These are phyloP conservation scores for Esteya vermicola DNA, from an alignment of 2,329 filamentous ascomycete species.

Conservation along the genomic window DNA sequence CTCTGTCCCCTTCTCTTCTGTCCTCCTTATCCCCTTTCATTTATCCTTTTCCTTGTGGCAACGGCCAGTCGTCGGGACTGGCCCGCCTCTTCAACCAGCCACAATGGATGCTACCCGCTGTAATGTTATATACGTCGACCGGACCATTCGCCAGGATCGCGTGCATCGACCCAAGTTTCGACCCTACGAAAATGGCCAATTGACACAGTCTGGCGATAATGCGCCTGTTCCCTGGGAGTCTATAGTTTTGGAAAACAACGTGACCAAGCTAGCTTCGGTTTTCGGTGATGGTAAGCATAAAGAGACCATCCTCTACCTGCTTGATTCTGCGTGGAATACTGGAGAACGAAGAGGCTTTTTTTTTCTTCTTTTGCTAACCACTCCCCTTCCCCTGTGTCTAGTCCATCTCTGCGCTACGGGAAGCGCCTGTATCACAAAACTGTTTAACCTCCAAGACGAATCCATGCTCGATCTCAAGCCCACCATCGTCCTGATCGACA, in stretches of 20 bases:
- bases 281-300: slow-evolving; percentile 43
- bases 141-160: slow-evolving; percentile 32
- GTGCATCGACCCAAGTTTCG: slow-evolving; percentile 19
- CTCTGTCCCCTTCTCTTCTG: background rate
- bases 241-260: slow-evolving; percentile 27
- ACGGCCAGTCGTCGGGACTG: slow-evolving; percentile 46
- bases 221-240: slow-evolving; percentile 16
- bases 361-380: background rate
- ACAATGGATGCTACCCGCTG: slow-evolving; percentile 43
- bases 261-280: slow-evolving; percentile 34
- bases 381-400: slow-evolving; percentile 13
- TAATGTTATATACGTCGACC: slow-evolving; percentile 47
- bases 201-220: background rate
- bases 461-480: slow-evolving; percentile 38
- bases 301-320: no score
- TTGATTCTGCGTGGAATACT: no score
- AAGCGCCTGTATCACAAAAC: slow-evolving; percentile 34
- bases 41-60: no score
- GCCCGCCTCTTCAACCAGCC: slow-evolving; percentile 33
- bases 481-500: slow-evolving; percentile 43
- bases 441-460: slow-evolving; percentile 37
- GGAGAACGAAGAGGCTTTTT: background rate
- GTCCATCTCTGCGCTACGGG: slow-evolving; percentile 42
- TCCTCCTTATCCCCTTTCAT: background rate
- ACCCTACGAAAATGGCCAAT: slow-evolving; percentile 6